Evolutionary conservation across 257 asterid species (phyloP), one percentile per base, ranked within the genome.

Genomic region (Penstemon eatonii): DNA sequence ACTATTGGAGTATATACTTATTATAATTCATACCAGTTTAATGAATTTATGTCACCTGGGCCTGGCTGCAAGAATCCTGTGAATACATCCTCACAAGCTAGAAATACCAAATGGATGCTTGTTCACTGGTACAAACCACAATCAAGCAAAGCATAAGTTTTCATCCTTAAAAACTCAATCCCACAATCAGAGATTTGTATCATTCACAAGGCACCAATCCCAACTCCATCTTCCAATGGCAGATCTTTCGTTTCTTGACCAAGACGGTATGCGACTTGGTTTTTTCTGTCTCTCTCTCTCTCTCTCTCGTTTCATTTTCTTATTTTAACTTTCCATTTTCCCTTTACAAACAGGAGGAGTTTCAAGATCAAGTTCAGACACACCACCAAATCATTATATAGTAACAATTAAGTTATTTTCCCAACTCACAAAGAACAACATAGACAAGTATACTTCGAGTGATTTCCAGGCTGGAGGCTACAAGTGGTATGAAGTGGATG

Each of bases 391-490:
- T 73, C 89, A 86, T 71, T 83, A 74, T 72, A 36, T 56, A 0
- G 66, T 84, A 67, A 84, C 75, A 65, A 72, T 89, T 41, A 78
- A 83, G 44, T 65, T 70, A 7, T 76, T 86, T 50, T 86, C 96
- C 4, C 77, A 78, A 47, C 82, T 86, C 4, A 50, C 65, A 10
- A 80, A 81, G 63, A 79, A 78, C 65, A 80, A 78, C 58, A 75
- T 86, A 47, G 85, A 84, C 11, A 79, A 57, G 38, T 89, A 84
- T 83, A 70, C 60, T 37, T 66, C 79, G 7, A 63, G 53, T 18
- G 78, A 66, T 36, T 87, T 90, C 44, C 76, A 87, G 67, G 94
- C 91, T 2, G 97, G 86, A 62, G 92, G 96, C 73, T 86, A 85
- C 77, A 86, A 77, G 71, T 90, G 96, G 93, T 90, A 75, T 25